Evolutionary conservation across 2,329 filamentous ascomycete species (phyloP), one percentile per base, ranked within the genome.

Genomic region (Coniella lustricola): DNA sequence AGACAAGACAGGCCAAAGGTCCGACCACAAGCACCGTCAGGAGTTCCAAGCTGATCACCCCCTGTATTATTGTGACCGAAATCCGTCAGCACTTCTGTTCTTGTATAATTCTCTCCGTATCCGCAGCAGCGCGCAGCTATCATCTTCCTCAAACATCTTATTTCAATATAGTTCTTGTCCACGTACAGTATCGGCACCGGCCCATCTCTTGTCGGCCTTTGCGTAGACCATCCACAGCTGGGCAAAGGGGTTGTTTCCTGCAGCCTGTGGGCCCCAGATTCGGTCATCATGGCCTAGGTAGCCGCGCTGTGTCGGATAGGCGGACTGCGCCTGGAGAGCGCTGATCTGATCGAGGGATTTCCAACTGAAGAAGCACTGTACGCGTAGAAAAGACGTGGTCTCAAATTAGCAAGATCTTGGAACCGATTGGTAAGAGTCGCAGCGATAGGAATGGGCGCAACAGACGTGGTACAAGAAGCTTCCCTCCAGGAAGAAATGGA

Each of bases 401-500:
- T 52, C 43, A 50, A 47, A 14, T 17, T 18, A 16, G 17, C 22
- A n/a, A 5, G 4, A 29, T 10, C 14, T n/a, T 13, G 16, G 20
- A 8, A n/a, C 8, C 12, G 3, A 14, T 9, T 33, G 4, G 2
- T 3, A 17, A 1, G n/a, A 20, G 31, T 16, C 7, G 32, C 12
- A 31, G 29, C 9, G 17, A 17, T 12, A 5, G 9, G n/a, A 14
- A 7, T 7, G 3, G 22, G 17, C 9, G 21, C 2, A 2, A 50
- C 51, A 18, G 38, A 46, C 51, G 70, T 95, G 88, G 75, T 90
- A 96, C 20, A 96, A 81, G 67, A 89, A 97, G 60, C 82, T 85
- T 46, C 89, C 90, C 70, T 97, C 91, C 64, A 97, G 85, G 64
- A 89, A 74, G 67, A 94, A 81, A 71, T 98, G 93, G 60, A 90